Percentiles rank a stretch among this genome's conserved stretches.
Conservation (phyloP, 805 yeast species). For the Candida yuanshanica region DNA sequence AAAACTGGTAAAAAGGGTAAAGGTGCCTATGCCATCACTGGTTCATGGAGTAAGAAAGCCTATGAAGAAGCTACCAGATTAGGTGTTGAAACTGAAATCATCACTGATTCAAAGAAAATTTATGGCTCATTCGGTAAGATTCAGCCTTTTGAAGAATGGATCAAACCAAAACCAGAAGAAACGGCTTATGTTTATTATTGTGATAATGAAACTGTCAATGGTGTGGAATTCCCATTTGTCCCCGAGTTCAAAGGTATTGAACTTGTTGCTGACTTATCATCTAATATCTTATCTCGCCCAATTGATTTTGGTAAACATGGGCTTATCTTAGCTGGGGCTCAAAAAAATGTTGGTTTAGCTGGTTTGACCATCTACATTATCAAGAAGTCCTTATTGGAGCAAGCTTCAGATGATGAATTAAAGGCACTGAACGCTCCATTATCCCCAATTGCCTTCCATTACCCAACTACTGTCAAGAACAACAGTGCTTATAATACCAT, state of each 20-base stretch:
- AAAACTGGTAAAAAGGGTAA: constrained; percentile 70
- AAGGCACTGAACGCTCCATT: constrained; percentile 60
- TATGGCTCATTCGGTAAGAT: constrained; percentile 58
- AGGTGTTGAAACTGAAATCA: constrained; percentile 66
- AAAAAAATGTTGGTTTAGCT: constrained; percentile 95
- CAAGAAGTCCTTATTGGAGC: constrained; percentile 70
- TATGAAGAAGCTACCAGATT: constrained; percentile 81
- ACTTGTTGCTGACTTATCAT: constrained; percentile 91
- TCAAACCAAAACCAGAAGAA: constrained; percentile 45
- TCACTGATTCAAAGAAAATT: constrained; percentile 56
- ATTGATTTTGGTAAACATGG: constrained; percentile 84
- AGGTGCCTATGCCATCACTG: constrained; percentile 86
- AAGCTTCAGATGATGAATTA: constrained; percentile 59
- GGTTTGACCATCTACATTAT: constrained; percentile 91
- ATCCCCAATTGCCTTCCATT: constrained; percentile 84
- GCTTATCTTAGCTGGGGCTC: constrained; percentile 95
- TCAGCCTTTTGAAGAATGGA: constrained; percentile 65
- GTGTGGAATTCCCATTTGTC: constrained; percentile 63
- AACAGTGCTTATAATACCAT: constrained; percentile 94
- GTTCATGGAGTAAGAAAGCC: constrained; percentile 90
- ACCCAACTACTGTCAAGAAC: constrained; percentile 78
- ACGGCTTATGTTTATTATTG: constrained; percentile 86
- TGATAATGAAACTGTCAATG: constrained; percentile 97
- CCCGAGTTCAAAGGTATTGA: constrained; percentile 62
- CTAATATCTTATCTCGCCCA: constrained; percentile 78